Conservation (phyloP, 495 filamentous ascomycete species). For the Trichodelitschia bisporula region DNA sequence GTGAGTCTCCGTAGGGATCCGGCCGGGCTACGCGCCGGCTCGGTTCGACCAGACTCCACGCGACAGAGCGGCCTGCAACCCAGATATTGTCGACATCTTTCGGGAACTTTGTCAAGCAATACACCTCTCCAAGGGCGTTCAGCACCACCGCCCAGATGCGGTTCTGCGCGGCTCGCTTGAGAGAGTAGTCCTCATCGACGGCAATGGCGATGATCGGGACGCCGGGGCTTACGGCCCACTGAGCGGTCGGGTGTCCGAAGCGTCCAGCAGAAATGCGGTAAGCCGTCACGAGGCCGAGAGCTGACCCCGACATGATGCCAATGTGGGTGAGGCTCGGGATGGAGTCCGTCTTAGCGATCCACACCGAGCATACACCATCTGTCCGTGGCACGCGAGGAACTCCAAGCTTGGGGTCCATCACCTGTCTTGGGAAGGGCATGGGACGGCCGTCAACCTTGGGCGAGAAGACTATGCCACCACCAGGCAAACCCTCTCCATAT, state of each 20-base stretch:
- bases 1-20: conserved; percentile 36
- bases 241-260: conserved; percentile 53
- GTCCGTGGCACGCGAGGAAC: conserved; percentile 55
- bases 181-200: conserved; percentile 58
- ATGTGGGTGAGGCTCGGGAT: conserved; percentile 48
- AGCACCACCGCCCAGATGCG: conserved; percentile 70
- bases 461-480: conserved; percentile 53
- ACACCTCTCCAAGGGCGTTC: conserved; percentile 83
- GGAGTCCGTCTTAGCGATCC: conserved; percentile 67
- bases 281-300: conserved; percentile 60
- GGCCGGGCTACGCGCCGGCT: conserved; percentile 45
- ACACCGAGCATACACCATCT: conserved; percentile 61
- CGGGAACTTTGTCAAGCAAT: conserved; percentile 51
- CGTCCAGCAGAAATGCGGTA: conserved; percentile 62
- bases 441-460: conserved; percentile 14
- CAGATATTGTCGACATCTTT: conserved; percentile 23
- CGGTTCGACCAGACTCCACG: conserved; percentile 57
- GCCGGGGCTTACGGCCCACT: conserved; percentile 75
- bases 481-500: conserved; percentile 63
- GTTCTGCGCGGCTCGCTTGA: conserved; percentile 35
- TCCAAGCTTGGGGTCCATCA: conserved; percentile 38
- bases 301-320: conserved; percentile 65
- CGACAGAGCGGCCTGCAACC: conserved; percentile 49
- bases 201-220: conserved; percentile 73
- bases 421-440: conserved; percentile 30